Percentiles rank a stretch among this genome's conserved stretches.
Conservation (phyloP, 768 basidiomycete genomes). For the Lactarius sp. region DNA sequence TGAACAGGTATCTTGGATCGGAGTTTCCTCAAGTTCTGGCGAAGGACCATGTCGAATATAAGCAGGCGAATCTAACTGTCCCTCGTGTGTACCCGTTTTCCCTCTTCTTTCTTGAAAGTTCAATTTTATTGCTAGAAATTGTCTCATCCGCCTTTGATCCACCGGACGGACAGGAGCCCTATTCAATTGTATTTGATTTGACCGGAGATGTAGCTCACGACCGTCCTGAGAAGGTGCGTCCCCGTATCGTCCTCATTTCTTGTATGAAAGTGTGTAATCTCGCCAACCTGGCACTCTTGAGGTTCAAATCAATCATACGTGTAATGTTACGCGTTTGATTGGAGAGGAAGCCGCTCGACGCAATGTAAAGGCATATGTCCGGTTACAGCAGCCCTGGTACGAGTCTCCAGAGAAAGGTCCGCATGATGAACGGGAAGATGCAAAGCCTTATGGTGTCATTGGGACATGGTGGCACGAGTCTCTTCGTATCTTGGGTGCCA, state of each 20-base stretch:
- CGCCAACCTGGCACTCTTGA: constrained; percentile 29
- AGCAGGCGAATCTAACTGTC: constrained; percentile 75
- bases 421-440: constrained; percentile 67
- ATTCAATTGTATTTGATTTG: constrained; percentile 79
- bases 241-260: not conserved
- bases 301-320: constrained; percentile 78
- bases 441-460: constrained; percentile 62
- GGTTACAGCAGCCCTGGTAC: constrained; percentile 75
- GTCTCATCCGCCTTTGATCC: constrained; percentile 69
- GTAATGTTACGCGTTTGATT: constrained; percentile 59
- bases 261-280: not conserved
- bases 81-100: constrained; percentile 38
- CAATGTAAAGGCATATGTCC: constrained; percentile 72
- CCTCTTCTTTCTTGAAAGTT: constrained; percentile 1
- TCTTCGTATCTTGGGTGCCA: constrained; percentile 65
- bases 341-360: constrained; percentile 77
- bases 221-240: constrained; percentile 64
- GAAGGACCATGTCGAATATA: constrained; percentile 70
- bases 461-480: constrained; percentile 92
- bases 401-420: constrained; percentile 62
- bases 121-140: constrained; percentile 43
- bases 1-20: constrained; percentile 65
- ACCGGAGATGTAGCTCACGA: constrained; percentile 76
- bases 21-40: constrained; percentile 68
- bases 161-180: constrained; percentile 60